Conservation (phyloP, 371 early-diverging fungal species). For the Mucor saturninus region DNA sequence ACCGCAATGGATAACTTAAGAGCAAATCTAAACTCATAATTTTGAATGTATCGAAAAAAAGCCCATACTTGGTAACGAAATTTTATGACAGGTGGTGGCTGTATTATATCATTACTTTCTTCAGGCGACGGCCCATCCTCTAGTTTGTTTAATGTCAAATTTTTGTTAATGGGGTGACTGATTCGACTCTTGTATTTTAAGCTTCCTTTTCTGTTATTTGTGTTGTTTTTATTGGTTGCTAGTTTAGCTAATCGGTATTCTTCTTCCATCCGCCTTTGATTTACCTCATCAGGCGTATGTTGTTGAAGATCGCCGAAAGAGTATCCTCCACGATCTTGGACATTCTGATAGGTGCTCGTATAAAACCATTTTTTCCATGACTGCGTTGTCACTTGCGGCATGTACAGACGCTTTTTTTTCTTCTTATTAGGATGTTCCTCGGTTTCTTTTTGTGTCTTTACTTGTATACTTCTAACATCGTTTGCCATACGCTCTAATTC, state of each 20-base stretch:
- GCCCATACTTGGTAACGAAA: constrained; percentile 53
- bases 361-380: constrained; percentile 58
- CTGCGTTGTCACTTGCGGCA: constrained; percentile 58
- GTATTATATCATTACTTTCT: background rate
- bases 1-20: constrained; percentile 58
- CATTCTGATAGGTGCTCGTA: constrained; percentile 42
- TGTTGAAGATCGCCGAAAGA: constrained; percentile 29
- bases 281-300: constrained; percentile 23
- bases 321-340: constrained; percentile 42
- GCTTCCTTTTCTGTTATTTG: too few relatives aligned
- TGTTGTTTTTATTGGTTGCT: constrained; percentile 24
- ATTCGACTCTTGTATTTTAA: background rate
- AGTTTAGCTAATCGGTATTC: constrained; percentile 36
- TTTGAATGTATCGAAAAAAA: constrained; percentile 41
- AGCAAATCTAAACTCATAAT: constrained; percentile 58
- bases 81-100: constrained; percentile 30
- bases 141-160: background rate
- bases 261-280: constrained; percentile 27
- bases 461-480: constrained; percentile 38
- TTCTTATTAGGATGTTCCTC: constrained; percentile 22
- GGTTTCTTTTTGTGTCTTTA: constrained; percentile 23
- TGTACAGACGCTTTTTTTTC: constrained; percentile 43
- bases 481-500: constrained; percentile 46
- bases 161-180: background rate
- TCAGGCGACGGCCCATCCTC: background rate